Evolutionary conservation across 2,329 filamentous ascomycete species (phyloP).

Genomic region (Fusarium foetens): DNA sequence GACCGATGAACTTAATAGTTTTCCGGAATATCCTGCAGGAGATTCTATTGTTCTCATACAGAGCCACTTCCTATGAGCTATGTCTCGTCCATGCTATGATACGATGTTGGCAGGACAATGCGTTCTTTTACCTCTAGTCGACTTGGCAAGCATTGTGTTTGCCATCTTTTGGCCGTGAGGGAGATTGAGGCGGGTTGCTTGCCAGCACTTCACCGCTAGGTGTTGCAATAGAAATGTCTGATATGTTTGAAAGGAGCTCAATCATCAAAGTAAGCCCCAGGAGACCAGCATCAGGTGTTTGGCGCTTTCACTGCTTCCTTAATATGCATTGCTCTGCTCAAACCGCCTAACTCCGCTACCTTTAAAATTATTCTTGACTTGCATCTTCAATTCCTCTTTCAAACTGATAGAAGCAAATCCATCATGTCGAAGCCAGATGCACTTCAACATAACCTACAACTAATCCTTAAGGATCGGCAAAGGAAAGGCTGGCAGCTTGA

Average conservation of each 20-base stretch:
- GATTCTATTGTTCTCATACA: background rate
- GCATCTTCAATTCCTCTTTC: background rate
- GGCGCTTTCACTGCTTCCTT: background rate
- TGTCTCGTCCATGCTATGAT: background rate
- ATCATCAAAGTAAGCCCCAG: rapidly evolving
- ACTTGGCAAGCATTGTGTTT: background rate
- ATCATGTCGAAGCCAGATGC: background rate
- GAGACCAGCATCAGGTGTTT: background rate
- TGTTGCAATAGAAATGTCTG: rapidly evolving
- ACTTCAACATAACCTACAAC: background rate
- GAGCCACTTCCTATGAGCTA: background rate
- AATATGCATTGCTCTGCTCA: too few species aligned
- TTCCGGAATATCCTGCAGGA: background rate
- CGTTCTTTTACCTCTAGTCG: background rate
- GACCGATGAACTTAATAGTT: rapidly evolving
- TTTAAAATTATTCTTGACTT: background rate
- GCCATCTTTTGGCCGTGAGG: background rate
- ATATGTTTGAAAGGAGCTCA: too few species aligned
- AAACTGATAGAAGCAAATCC: rapidly evolving
- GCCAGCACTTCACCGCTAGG: background rate
- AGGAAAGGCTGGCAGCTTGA: background rate
- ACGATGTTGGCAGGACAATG: background rate
- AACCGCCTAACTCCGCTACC: rapidly evolving
- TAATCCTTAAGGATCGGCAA: background rate
- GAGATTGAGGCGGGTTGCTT: too few species aligned